Evolutionary conservation across 345 rosid species (phyloP).

Genomic region (Hypericum perforatum): DNA sequence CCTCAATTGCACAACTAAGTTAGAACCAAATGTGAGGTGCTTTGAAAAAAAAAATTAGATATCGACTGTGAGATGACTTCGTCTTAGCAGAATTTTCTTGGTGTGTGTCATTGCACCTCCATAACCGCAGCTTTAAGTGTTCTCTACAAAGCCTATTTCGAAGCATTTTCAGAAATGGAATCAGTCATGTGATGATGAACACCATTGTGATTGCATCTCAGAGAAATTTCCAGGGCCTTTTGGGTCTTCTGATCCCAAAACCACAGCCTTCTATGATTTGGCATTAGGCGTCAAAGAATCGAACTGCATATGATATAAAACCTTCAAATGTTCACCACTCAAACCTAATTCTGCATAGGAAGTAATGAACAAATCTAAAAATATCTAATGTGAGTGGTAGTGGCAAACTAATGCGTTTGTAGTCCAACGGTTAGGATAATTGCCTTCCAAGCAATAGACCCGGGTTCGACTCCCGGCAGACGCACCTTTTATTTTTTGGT

Average conservation of each 20-base stretch:
- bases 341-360: slow-evolving; percentile 53
- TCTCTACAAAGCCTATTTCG: too few relatives aligned
- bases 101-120: too few relatives aligned
- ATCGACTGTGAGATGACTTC: too few relatives aligned
- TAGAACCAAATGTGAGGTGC: too few relatives aligned
- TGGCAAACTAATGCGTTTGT: background rate
- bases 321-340: slow-evolving; percentile 48
- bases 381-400: too few relatives aligned
- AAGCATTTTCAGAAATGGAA: too few relatives aligned
- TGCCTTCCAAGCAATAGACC: slow-evolving; percentile 8
- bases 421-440: slow-evolving; percentile 8
- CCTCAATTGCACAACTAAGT: too few relatives aligned
- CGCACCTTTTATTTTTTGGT: background rate
- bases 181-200: slow-evolving; percentile 34
- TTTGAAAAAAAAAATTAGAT: too few relatives aligned
- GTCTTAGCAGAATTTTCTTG: too few relatives aligned
- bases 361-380: slow-evolving; percentile 57
- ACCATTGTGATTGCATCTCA: slow-evolving; percentile 48
- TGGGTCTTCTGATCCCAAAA: slow-evolving; percentile 39
- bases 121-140: too few relatives aligned
- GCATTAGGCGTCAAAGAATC: slow-evolving; percentile 49
- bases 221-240: slow-evolving; percentile 52
- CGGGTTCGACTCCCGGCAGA: slow-evolving; percentile 8
- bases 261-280: slow-evolving; percentile 56
- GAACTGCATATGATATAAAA: slow-evolving; percentile 68